A percentile compares a stretch with the other conserved stretches of the same genome.
phyloP scores from a whole-genome alignment of 495 filamentous ascomycete genomes.

The Xylaria telfairii region DNA sequence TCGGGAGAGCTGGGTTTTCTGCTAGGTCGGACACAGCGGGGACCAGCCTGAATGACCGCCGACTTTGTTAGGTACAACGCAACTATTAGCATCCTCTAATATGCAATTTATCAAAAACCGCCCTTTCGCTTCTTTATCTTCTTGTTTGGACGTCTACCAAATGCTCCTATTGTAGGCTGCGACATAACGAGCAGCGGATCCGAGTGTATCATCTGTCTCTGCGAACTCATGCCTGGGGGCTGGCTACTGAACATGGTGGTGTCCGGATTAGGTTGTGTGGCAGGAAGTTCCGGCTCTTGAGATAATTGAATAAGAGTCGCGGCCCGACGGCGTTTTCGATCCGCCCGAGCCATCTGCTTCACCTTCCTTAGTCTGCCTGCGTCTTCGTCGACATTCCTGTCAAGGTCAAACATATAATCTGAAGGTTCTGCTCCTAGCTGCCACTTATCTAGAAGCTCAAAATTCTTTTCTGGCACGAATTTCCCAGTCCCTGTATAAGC shows the following conservation, averaged over 20 bases:
- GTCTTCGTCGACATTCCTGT: constrained; percentile 29
- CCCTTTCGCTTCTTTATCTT: constrained; percentile 40
- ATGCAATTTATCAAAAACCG: constrained; percentile 30
- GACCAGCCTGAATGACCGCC: not conserved
- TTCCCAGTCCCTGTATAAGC: constrained; percentile 39
- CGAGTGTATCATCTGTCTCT: constrained; percentile 29
- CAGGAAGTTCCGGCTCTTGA: constrained; percentile 33
- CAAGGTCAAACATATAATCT: constrained; percentile 39
- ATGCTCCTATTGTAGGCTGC: constrained; percentile 47
- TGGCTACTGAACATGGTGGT: constrained; percentile 34
- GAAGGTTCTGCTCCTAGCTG: constrained; percentile 30
- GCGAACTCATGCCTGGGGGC: constrained; percentile 21
- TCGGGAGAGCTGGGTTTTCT: not conserved
- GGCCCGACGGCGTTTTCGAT: constrained; percentile 36
- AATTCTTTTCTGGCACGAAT: constrained; percentile 32
- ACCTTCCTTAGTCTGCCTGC: constrained; percentile 32
- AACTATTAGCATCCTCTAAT: not conserved
- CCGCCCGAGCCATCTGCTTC: constrained; percentile 34
- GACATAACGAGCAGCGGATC: constrained; percentile 42
- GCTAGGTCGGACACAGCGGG: not conserved
- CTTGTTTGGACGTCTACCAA: constrained; percentile 43
- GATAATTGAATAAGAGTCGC: constrained; percentile 34
- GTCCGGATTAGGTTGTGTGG: constrained; percentile 35
- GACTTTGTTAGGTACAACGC: not conserved
- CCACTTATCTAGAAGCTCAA: constrained; percentile 40